phyloP scores from a whole-genome alignment of 2,329 filamentous ascomycete species.

The Chaetomiaceae sp. region DNA sequence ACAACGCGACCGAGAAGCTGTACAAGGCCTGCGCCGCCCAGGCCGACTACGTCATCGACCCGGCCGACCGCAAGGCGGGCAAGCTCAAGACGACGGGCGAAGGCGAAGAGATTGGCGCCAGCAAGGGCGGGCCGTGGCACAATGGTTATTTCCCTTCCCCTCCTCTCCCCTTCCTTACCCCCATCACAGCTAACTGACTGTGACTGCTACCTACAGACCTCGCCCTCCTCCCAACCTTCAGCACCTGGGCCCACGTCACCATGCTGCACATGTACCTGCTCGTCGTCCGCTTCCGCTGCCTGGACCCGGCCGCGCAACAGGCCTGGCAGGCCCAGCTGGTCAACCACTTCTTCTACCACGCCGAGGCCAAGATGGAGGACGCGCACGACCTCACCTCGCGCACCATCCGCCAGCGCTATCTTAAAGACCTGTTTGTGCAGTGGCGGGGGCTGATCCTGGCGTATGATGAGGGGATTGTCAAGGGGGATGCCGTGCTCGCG shows the following conservation, averaged over 20 bases:
- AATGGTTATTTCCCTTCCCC: constrained; percentile 51
- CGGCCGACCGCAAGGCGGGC: constrained; percentile 60
- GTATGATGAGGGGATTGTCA: constrained; percentile 76
- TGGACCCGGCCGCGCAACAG: constrained; percentile 64
- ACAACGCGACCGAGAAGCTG: constrained; percentile 71
- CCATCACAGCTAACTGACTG: neutral
- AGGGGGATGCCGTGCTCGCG: constrained; percentile 72
- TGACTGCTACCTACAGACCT: constrained; percentile 53
- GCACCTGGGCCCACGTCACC: constrained; percentile 91
- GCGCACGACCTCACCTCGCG: constrained; percentile 66
- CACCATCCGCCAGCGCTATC: constrained; percentile 58
- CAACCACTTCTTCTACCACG: constrained; percentile 92
- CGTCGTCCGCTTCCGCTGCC: constrained; percentile 74
- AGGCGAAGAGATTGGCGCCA: constrained; percentile 77
- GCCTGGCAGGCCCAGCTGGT: constrained; percentile 86
- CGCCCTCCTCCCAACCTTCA: constrained; percentile 79
- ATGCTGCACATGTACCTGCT: constrained; percentile 96
- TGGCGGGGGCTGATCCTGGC: constrained; percentile 84
- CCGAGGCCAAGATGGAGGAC: constrained; percentile 77
- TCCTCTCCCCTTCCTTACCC: neutral
- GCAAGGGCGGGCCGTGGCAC: constrained; percentile 71
- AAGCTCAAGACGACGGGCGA: constrained; percentile 66
- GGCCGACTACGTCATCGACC: constrained; percentile 72
- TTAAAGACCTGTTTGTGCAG: constrained; percentile 88
- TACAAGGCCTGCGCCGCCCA: constrained; percentile 70